Conservation (phyloP, 2,329 filamentous ascomycete species). For the Sporothrix inflata region DNA sequence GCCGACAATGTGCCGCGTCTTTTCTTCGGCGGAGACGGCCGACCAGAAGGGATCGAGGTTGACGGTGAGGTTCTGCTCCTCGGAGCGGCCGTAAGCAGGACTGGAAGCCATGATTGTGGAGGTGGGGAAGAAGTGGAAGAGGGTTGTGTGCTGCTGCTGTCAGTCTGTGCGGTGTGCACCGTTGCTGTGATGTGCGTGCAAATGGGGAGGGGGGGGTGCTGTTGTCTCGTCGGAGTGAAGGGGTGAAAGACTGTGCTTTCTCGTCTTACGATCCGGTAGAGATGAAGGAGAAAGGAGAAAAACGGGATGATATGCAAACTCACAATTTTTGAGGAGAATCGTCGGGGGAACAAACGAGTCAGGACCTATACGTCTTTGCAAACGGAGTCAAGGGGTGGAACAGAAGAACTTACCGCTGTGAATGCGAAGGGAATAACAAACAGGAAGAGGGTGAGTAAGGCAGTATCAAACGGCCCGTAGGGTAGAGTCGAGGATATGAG, state of each 20-base stretch:
- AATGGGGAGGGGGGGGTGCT: too few relatives aligned
- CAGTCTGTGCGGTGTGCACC: not conserved
- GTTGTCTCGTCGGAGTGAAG: too few relatives aligned
- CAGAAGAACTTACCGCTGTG: not conserved
- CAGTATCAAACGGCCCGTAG: conserved; percentile 2
- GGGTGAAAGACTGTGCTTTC: too few relatives aligned
- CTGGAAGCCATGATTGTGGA: not conserved
- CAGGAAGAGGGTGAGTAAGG: not conserved
- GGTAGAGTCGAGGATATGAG: not conserved
- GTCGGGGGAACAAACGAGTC: not conserved
- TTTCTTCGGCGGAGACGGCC: not conserved
- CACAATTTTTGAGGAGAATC: not conserved
- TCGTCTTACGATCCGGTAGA: too few relatives aligned
- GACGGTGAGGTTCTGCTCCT: not conserved
- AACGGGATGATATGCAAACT: not conserved
- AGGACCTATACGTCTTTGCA: not conserved
- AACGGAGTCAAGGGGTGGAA: not conserved
- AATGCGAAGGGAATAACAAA: not conserved
- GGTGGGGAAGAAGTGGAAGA: not conserved
- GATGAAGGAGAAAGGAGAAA: not conserved
- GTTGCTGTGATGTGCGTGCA: not conserved
- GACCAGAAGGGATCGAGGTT: conserved; percentile 26
- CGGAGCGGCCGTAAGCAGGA: not conserved
- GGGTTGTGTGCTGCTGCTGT: not conserved
- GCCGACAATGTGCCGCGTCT: conserved; percentile 27